phyloP scores from a whole-genome alignment of 2,329 filamentous ascomycete genomes.

The Aplosporella prunicola region DNA sequence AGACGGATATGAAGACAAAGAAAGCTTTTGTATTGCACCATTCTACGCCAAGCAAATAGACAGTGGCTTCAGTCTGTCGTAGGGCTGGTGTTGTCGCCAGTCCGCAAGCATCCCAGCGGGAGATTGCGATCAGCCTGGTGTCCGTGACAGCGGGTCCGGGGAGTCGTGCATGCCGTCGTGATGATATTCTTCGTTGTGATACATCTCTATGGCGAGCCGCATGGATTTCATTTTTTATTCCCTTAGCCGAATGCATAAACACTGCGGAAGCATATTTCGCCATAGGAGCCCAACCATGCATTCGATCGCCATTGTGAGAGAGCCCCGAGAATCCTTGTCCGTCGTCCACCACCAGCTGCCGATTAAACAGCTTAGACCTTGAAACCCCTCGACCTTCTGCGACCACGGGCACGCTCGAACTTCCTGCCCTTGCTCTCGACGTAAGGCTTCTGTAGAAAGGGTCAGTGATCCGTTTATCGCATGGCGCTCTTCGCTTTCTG shows the following conservation, averaged over 20 bases:
- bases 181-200: background rate
- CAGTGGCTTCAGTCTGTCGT: too few species aligned
- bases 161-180: background rate
- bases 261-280: conserved; percentile 10
- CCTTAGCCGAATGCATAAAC: conserved; percentile 11
- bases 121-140: too few species aligned
- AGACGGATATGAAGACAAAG: too few species aligned
- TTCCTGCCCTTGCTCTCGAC: conserved; percentile 98
- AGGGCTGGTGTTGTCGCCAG: too few species aligned
- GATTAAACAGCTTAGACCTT: conserved; percentile 97
- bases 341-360: conserved; percentile 8
- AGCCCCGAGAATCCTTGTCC: conserved; percentile 1
- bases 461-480: conserved; percentile 11
- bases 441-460: conserved; percentile 68
- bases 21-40: too few species aligned
- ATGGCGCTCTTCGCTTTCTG: too few species aligned
- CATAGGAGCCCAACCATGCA: conserved; percentile 11
- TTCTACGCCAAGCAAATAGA: too few species aligned
- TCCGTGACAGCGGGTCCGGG: too few species aligned
- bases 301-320: conserved; percentile 9
- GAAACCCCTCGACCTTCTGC: conserved; percentile 97
- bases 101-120: too few species aligned
- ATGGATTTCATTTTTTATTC: conserved; percentile 12
- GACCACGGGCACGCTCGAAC: conserved; percentile 98
- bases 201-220: conserved; percentile 1